Percentiles rank a stretch among this genome's conserved stretches.
Conservation (phyloP, 768 basidiomycete species). For the Xanthoconium stramineum region DNA sequence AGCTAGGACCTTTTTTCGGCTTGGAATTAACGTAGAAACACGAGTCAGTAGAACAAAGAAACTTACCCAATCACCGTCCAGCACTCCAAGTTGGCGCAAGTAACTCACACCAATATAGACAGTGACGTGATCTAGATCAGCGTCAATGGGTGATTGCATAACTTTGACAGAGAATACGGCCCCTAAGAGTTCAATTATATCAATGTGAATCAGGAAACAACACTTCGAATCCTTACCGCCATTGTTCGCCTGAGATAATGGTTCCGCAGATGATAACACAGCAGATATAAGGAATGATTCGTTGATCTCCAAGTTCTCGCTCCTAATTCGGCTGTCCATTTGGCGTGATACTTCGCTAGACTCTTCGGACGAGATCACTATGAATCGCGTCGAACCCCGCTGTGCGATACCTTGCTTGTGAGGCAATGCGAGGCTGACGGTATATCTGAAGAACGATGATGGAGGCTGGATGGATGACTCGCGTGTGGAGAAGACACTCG, state of each 20-base stretch:
- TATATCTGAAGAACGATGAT: conserved; percentile 36
- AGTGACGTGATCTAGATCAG: conserved; percentile 47
- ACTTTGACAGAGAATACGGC: conserved; percentile 29
- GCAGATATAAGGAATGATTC: conserved; percentile 67
- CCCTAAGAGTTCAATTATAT: conserved; percentile 2
- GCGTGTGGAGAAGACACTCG: conserved; percentile 18
- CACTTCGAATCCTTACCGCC: conserved; percentile 2
- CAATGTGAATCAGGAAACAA: background rate
- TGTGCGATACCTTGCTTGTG: conserved; percentile 66
- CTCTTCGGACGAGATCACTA: conserved; percentile 39
- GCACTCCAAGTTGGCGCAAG: conserved; percentile 59
- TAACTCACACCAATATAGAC: conserved; percentile 64
- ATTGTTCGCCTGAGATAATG: conserved; percentile 5
- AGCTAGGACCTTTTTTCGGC: conserved; percentile 46
- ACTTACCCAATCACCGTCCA: conserved; percentile 78
- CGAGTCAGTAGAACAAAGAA: background rate
- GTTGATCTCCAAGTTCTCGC: conserved; percentile 62
- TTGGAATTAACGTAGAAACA: background rate
- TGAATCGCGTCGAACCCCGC: conserved; percentile 48
- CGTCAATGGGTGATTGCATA: conserved; percentile 34
- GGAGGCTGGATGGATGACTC: conserved; percentile 6
- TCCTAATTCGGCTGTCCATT: conserved; percentile 10
- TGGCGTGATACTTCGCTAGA: conserved; percentile 1
- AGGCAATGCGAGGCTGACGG: conserved; percentile 62
- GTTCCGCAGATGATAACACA: conserved; percentile 29